These are phyloP conservation scores for Chamaenerion angustifolium DNA, from an alignment of 345 rosid genomes.

Conservation along the genomic window DNA sequence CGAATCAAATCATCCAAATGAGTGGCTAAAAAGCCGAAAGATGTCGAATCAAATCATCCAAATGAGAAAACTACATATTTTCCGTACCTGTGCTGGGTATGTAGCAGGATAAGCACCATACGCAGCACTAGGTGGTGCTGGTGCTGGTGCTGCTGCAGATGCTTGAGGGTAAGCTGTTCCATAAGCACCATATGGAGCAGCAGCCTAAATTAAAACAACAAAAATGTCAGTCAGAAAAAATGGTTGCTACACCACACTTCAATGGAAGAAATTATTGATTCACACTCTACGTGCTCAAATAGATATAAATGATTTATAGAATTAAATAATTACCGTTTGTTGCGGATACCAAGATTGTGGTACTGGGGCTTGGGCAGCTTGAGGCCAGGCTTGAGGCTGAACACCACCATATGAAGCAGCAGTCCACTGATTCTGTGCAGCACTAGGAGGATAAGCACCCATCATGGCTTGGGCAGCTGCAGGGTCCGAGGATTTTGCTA, in stretches of 20 bases:
- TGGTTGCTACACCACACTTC: too few species aligned
- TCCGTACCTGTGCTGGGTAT: constrained; percentile 65
- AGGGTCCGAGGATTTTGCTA: constrained; percentile 40
- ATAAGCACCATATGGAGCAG: constrained; percentile 48
- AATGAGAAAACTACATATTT: not conserved
- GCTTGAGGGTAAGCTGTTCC: constrained; percentile 59
- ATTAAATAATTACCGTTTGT: constrained; percentile 18
- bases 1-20: too few species aligned
- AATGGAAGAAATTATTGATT: too few species aligned
- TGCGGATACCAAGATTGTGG: constrained; percentile 75
- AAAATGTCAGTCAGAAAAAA: too few species aligned
- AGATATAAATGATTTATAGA: too few species aligned
- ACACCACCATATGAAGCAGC: constrained; percentile 42
- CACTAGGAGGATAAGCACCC: constrained; percentile 48
- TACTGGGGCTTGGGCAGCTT: constrained; percentile 41
- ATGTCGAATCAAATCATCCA: not conserved
- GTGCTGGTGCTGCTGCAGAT: constrained; percentile 34
- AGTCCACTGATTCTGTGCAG: constrained; percentile 64
- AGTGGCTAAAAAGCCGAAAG: constrained; percentile 11
- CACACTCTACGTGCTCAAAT: too few species aligned
- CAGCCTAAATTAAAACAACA: too few species aligned
- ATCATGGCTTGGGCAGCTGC: constrained; percentile 46
- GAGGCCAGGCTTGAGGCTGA: constrained; percentile 91
- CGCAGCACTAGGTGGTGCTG: constrained; percentile 50
- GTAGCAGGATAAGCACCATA: constrained; percentile 75